Evolutionary conservation across 345 rosid species (phyloP), one percentile per base, ranked within the genome.

Genomic region (Turnera subulata): DNA sequence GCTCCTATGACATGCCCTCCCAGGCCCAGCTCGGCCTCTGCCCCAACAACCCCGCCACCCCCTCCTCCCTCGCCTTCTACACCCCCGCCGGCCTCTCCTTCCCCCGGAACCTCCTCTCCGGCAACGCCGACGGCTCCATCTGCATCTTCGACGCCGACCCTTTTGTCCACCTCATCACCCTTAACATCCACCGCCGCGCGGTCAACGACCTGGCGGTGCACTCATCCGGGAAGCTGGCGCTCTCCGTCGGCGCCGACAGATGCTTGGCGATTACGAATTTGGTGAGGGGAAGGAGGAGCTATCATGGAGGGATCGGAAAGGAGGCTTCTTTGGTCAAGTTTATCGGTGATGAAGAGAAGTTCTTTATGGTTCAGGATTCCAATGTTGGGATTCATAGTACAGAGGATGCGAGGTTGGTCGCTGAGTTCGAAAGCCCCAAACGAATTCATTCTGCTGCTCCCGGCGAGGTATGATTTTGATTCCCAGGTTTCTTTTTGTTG

Each of bases 81-180:
- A 78, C 86, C 20, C 91, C 97, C 18, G 73, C 82, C 3, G 70
- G 78, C 53, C 76, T 92, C 48, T 78, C 96, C 9, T 82, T 86
- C 63, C 96, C 98, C 40, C 93, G 95, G 16, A 92, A 92, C 64
- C 88, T 93, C 58, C 58, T 93, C 57, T 87, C 97, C 42, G 85
- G 85, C 53, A 66, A 91, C 1, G 88, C 89, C 0, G 96, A 89
- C 32, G 99, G 99, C 56, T 78, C 86, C 48, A 79, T 89, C n/a
- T 85, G 82, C 43, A 84, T 93, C 50, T 87, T 85, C 40, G 96
- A 87, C 51, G 79, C 95, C 4, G 90, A 87, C 38, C 95, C 99
- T 25, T 93, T 85, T 43, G 87, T 93, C 16, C 85, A 86, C 50
- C 72, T 93, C 32, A 87, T 82, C 72, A 79, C 92, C 2, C 63